Percentiles rank a stretch among this genome's conserved stretches.
Evolutionary conservation across 345 rosid species (phyloP).

Genomic region (Trapa incisa): DNA sequence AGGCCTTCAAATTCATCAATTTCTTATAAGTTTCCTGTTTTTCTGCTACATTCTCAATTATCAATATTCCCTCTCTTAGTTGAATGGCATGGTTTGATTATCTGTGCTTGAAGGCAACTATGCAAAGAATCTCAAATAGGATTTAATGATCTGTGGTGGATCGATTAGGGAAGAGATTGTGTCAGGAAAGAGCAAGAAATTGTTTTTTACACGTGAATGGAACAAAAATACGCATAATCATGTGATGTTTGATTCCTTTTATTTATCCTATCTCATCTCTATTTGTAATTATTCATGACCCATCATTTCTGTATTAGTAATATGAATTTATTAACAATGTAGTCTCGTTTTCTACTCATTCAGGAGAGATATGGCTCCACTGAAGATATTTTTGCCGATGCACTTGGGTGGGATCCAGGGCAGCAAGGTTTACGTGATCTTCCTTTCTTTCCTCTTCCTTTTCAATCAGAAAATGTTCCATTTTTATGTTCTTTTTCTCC

Average conservation of each 20-base stretch:
- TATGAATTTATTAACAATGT: neutral
- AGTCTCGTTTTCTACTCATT: neutral
- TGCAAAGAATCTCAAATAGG: no score
- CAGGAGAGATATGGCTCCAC: constrained; percentile 52
- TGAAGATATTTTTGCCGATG: constrained; percentile 47
- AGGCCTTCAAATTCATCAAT: constrained; percentile 11
- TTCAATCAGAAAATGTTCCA: constrained; percentile 41
- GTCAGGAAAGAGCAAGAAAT: no score
- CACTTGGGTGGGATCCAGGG: constrained; percentile 30
- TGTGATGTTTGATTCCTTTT: no score
- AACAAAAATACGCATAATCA: no score
- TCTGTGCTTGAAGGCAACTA: no score
- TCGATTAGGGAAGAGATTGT: no score
- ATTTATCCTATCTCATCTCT: neutral
- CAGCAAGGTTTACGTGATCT: constrained; percentile 50
- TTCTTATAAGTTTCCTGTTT: neutral
- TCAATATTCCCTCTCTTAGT: neutral
- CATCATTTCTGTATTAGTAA: no score
- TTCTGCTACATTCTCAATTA: neutral
- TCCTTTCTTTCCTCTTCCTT: constrained; percentile 11
- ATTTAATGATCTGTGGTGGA: no score
- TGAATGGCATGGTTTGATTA: neutral
- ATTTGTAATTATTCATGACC: neutral
- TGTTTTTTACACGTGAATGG: no score
- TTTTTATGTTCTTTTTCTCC: neutral